Conservation (phyloP, 2,329 filamentous ascomycete species). For the Aspergillus tubingensis region DNA sequence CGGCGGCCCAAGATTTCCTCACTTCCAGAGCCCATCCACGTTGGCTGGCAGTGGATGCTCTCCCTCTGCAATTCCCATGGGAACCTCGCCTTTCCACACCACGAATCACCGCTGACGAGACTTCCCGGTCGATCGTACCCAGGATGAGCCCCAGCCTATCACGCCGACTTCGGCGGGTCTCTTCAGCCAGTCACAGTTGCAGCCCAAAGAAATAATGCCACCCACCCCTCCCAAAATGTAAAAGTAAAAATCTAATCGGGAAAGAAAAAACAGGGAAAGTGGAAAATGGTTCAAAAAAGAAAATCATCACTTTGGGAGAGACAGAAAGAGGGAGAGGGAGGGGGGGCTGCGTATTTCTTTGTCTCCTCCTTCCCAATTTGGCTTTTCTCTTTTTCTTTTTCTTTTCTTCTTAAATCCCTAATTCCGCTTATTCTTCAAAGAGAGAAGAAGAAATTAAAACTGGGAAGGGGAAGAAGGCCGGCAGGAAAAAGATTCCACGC, state of each 20-base stretch:
- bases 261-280: background rate
- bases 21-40: constrained; percentile 3
- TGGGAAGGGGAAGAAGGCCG: background rate
- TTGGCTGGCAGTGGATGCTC: constrained; percentile 3
- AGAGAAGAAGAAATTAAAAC: background rate
- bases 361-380: background rate
- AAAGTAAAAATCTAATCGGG: background rate
- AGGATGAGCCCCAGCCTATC: constrained; percentile 13
- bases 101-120: constrained; percentile 11
- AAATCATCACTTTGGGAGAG: background rate
- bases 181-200: constrained; percentile 6
- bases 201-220: background rate
- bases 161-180: constrained; percentile 9
- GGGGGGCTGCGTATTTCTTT: background rate
- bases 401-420: background rate
- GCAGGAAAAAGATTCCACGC: background rate
- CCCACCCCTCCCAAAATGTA: background rate
- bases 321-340: background rate
- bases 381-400: background rate
- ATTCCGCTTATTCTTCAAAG: background rate
- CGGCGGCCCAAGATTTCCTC: constrained; percentile 2
- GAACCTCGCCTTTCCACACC: constrained; percentile 1
- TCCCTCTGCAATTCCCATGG: constrained; percentile 3
- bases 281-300: background rate
- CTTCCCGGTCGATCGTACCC: constrained; percentile 19